Evolutionary conservation across 2,329 filamentous ascomycete genomes (phyloP).

Genomic region (Laburnicola sp.): DNA sequence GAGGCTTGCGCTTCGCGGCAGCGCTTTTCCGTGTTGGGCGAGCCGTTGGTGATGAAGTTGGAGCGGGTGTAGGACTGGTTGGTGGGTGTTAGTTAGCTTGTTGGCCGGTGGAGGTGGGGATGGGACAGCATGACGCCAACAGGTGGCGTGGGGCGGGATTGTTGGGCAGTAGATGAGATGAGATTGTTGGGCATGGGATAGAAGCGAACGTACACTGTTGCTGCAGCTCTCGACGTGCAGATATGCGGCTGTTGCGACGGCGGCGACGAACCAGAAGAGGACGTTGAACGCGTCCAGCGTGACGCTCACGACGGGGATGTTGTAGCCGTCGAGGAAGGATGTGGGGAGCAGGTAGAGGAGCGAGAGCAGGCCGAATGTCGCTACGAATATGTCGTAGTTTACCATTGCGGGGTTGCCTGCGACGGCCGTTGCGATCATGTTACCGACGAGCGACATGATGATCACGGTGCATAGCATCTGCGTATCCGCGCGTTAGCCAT

Average conservation of each 20-base stretch:
- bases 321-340: constrained; percentile 57
- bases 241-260: constrained; percentile 70
- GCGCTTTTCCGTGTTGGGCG: constrained; percentile 61
- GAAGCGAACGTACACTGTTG: constrained; percentile 53
- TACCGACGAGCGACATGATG: constrained; percentile 63
- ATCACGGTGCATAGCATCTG: constrained; percentile 64
- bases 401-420: constrained; percentile 61
- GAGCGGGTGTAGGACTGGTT: constrained; percentile 48
- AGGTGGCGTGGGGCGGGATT: background rate
- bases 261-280: constrained; percentile 71
- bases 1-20: constrained; percentile 76
- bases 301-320: constrained; percentile 58
- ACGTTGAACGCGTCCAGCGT: constrained; percentile 62
- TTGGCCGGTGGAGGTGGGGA: no score
- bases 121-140: no score
- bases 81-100: background rate
- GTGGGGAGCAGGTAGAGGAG: constrained; percentile 65
- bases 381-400: constrained; percentile 69
- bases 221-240: constrained; percentile 70
- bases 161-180: no score
- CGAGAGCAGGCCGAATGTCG: constrained; percentile 66
- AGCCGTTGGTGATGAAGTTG: constrained; percentile 67
- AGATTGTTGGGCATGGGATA: background rate
- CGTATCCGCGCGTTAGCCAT: constrained; percentile 3
- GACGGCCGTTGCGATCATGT: constrained; percentile 61